Conservation (phyloP, 805 yeast genomes). For the Hanseniaspora occidentalis region DNA sequence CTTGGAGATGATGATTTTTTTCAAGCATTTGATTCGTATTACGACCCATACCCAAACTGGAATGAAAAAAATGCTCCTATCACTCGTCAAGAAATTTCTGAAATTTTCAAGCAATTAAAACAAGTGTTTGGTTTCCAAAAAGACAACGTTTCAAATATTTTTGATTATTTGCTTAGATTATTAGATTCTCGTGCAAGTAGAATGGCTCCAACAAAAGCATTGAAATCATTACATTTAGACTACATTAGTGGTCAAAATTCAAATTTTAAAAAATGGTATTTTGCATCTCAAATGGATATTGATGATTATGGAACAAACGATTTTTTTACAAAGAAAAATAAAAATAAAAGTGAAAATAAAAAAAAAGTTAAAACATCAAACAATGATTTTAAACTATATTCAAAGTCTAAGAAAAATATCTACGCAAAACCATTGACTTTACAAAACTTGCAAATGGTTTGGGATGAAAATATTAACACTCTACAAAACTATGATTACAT, state of each 20-base stretch:
- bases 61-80: constrained; percentile 32
- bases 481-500: no score
- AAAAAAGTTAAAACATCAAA: constrained; percentile 49
- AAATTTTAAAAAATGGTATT: constrained; percentile 78
- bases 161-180: constrained; percentile 76
- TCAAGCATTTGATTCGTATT: constrained; percentile 30
- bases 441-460: constrained; percentile 72
- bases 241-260: constrained; percentile 82
- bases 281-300: constrained; percentile 78
- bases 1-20: constrained; percentile 30
- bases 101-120: constrained; percentile 39
- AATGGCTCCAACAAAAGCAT: constrained; percentile 83
- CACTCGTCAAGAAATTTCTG: constrained; percentile 40
- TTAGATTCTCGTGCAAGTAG: constrained; percentile 76
- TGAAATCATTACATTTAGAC: constrained; percentile 72
- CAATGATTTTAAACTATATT: constrained; percentile 44
- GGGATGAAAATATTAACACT: constrained; percentile 68
- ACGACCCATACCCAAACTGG: constrained; percentile 24
- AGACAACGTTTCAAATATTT: constrained; percentile 85
- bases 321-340: constrained; percentile 70
- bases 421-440: no score
- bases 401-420: no score
- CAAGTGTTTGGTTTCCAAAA: constrained; percentile 83
- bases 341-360: constrained; percentile 65
- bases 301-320: constrained; percentile 77